These are phyloP conservation scores for Fusarium brevicatenulatum DNA, from an alignment of 2,329 filamentous ascomycete genomes.

Conservation along the genomic window DNA sequence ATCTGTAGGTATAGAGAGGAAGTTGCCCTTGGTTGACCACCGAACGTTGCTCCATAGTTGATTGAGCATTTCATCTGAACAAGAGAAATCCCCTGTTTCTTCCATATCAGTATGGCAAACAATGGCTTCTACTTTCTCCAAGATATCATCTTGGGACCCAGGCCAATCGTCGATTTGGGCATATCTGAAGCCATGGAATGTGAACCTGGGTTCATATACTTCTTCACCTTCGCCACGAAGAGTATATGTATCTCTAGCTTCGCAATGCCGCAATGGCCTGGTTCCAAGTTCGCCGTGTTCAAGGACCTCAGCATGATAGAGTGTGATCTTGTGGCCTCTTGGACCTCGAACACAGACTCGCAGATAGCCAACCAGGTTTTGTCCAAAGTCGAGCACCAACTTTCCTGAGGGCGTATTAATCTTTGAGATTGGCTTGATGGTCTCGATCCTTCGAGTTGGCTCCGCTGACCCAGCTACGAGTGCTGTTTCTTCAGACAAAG, in stretches of 20 bases:
- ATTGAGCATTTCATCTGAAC: slow-evolving; percentile 62
- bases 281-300: slow-evolving; percentile 10
- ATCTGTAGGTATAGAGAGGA: slow-evolving; percentile 58
- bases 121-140: slow-evolving; percentile 44
- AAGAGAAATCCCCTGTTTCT: slow-evolving; percentile 61
- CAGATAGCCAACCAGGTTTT: slow-evolving; percentile 4
- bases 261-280: background rate
- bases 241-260: background rate
- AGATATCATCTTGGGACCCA: background rate
- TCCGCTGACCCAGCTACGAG: slow-evolving; percentile 52
- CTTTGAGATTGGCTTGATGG: slow-evolving; percentile 48
- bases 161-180: slow-evolving; percentile 57
- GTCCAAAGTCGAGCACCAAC: slow-evolving; percentile 9
- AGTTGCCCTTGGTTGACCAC: slow-evolving; percentile 69
- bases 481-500: background rate
- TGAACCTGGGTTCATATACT: slow-evolving; percentile 57
- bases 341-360: background rate
- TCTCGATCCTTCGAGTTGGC: slow-evolving; percentile 50
- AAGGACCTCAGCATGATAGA: slow-evolving; percentile 16
- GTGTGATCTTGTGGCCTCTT: background rate
- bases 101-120: slow-evolving; percentile 63
- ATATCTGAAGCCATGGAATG: slow-evolving; percentile 65
- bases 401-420: slow-evolving; percentile 47
- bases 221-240: background rate
- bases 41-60: slow-evolving; percentile 62